A percentile compares a stretch with the other conserved stretches of the same genome.
Evolutionary conservation across 1,284 basidiomycete genomes (phyloP).

Genomic region (Malassezia brasiliensis): DNA sequence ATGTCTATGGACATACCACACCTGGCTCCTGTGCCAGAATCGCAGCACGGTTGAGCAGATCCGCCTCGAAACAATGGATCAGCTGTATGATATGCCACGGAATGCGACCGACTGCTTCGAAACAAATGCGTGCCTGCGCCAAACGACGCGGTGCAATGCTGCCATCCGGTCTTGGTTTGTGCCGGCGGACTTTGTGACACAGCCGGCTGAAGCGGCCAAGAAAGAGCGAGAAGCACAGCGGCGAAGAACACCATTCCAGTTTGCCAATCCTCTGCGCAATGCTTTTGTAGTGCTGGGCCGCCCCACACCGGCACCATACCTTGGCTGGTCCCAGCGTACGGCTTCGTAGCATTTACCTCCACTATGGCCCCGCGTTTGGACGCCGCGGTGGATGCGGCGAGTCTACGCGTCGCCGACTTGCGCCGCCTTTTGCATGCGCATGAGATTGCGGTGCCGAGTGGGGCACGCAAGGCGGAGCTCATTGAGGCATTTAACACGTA

Average conservation of each 20-base stretch:
- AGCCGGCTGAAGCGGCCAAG: neutral
- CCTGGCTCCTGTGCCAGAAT: conserved; percentile 33
- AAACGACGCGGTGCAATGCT: neutral
- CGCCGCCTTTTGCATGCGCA: conserved; percentile 7
- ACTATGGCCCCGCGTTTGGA: neutral
- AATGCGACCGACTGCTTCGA: conserved; percentile 2
- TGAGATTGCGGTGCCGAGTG: conserved; percentile 6
- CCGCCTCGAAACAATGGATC: conserved; percentile 30
- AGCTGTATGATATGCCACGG: conserved; percentile 29
- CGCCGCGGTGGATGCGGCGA: conserved; percentile 1
- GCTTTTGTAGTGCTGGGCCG: conserved; percentile 7
- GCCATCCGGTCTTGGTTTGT: conserved; percentile 6
- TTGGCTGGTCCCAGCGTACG: neutral
- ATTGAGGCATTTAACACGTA: conserved; percentile 11
- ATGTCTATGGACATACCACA: conserved; percentile 37
- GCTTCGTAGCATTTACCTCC: neutral
- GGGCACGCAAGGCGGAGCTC: conserved; percentile 11
- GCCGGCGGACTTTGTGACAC: conserved; percentile 5
- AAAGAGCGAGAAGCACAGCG: neutral
- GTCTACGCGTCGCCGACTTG: conserved; percentile 11
- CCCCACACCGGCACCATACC: neutral
- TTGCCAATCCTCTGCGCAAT: neutral
- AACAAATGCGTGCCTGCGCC: neutral
- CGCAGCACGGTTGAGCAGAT: conserved; percentile 46
- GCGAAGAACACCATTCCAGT: conserved; percentile 10